Percentiles rank a stretch among this genome's conserved stretches.
Conservation (phyloP, 2,329 filamentous ascomycete genomes). For the Hypoxylon sp. region DNA sequence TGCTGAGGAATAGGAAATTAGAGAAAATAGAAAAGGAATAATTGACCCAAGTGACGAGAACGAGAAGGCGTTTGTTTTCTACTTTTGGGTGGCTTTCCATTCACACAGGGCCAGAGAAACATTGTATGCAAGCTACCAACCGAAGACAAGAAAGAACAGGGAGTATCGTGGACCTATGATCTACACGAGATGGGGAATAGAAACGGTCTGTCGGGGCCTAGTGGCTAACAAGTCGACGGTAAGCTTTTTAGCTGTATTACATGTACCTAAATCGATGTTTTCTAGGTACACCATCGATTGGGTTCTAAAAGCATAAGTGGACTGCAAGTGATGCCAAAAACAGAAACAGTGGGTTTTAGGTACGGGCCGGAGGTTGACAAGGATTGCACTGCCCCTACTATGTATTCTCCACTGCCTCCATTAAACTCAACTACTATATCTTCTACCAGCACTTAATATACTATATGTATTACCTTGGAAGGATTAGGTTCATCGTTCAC, state of each 20-base stretch:
- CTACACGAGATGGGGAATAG: conserved; percentile 41
- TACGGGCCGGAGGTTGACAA: conserved; percentile 36
- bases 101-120: conserved; percentile 32
- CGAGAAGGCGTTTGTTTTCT: conserved; percentile 39
- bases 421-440: conserved; percentile 5
- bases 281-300: conserved; percentile 19
- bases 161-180: conserved; percentile 43
- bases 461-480: neutral
- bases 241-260: conserved; percentile 12
- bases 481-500: conserved; percentile 1
- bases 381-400: conserved; percentile 28
- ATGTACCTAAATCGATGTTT: conserved; percentile 18
- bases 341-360: conserved; percentile 37
- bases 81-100: conserved; percentile 21
- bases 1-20: conserved; percentile 8
- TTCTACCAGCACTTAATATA: neutral
- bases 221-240: conserved; percentile 28
- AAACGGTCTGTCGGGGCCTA: conserved; percentile 34
- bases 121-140: conserved; percentile 43
- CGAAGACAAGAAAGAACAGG: conserved; percentile 35
- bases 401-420: conserved; percentile 2
- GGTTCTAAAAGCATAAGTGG: conserved; percentile 27
- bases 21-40: conserved; percentile 18
- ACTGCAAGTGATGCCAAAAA: conserved; percentile 41
- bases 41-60: conserved; percentile 27